Conservation (phyloP, 2,329 filamentous ascomycete genomes). For the Aureobasidium sp. region DNA sequence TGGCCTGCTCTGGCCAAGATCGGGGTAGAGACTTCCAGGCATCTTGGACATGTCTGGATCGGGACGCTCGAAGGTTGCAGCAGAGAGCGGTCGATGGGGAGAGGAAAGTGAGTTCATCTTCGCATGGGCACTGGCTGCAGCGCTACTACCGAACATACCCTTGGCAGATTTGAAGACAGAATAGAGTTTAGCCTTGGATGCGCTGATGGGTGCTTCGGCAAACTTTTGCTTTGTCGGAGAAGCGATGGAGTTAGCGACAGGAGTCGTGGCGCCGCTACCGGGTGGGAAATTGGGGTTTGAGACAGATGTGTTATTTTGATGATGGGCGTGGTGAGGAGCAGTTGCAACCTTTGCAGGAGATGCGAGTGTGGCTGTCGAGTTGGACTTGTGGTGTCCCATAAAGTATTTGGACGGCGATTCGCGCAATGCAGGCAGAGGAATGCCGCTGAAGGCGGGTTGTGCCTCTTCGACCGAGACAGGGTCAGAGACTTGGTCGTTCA, state of each 20-base stretch:
- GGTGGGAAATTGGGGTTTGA: slow-evolving; percentile 31
- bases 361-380: slow-evolving; percentile 28
- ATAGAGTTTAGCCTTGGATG: slow-evolving; percentile 85
- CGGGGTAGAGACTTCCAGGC: slow-evolving; percentile 25
- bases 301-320: slow-evolving; percentile 49
- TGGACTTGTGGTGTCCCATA: slow-evolving; percentile 26
- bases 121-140: slow-evolving; percentile 48
- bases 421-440: background rate
- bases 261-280: slow-evolving; percentile 20
- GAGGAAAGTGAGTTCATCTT: slow-evolving; percentile 43
- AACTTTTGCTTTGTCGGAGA: slow-evolving; percentile 45
- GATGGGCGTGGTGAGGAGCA: slow-evolving; percentile 29
- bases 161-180: slow-evolving; percentile 84
- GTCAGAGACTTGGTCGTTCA: background rate
- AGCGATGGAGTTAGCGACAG: slow-evolving; percentile 48
- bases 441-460: background rate
- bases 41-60: slow-evolving; percentile 19
- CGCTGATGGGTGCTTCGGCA: slow-evolving; percentile 73
- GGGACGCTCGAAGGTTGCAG: slow-evolving; percentile 1
- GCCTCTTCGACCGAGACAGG: background rate
- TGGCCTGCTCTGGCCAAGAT: slow-evolving; percentile 9
- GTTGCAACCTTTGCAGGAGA: slow-evolving; percentile 37
- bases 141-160: slow-evolving; percentile 72
- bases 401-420: slow-evolving; percentile 7
- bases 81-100: slow-evolving; percentile 1